Conservation (phyloP, 2,329 filamentous ascomycete genomes). For the Chaetomium sp. region DNA sequence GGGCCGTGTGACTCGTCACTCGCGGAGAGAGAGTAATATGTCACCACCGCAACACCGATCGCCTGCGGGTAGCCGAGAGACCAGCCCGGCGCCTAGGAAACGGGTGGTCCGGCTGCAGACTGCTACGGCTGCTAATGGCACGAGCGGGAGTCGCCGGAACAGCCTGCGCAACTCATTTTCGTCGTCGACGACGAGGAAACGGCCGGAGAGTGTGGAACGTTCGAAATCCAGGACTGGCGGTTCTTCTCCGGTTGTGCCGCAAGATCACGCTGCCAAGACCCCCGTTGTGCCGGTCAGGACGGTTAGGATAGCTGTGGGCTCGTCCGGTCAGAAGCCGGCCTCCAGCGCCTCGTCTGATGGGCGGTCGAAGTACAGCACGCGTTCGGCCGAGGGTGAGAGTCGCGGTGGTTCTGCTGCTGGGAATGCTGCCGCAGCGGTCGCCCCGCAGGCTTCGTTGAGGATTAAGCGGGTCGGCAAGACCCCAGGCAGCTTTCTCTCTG, state of each 20-base stretch:
- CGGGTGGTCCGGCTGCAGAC: constrained; percentile 50
- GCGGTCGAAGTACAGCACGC: constrained; percentile 31
- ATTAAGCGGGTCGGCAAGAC: constrained; percentile 71
- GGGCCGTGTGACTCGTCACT: background rate
- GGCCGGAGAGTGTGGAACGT: constrained; percentile 25
- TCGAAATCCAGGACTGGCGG: constrained; percentile 26
- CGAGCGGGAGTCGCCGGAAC: constrained; percentile 28
- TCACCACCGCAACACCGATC: constrained; percentile 25
- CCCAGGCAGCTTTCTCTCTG: constrained; percentile 71
- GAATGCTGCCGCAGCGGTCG: constrained; percentile 43
- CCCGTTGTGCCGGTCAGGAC: constrained; percentile 46
- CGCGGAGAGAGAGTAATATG: background rate
- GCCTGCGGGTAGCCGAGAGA: constrained; percentile 41
- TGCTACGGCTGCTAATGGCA: constrained; percentile 35
- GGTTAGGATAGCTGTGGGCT: constrained; percentile 49
- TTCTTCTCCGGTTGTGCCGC: constrained; percentile 11
- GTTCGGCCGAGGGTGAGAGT: constrained; percentile 41
- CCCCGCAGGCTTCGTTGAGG: constrained; percentile 66
- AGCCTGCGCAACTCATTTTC: constrained; percentile 48
- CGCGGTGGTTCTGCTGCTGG: constrained; percentile 45
- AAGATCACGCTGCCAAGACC: constrained; percentile 38
- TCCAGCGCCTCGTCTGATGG: constrained; percentile 32
- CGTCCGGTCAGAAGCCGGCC: constrained; percentile 39
- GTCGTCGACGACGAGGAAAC: constrained; percentile 23
- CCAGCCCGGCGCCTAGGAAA: constrained; percentile 47